Evolutionary conservation across 108 stramenopile genomes (phyloP).

Genomic region (Cyclostephanos invisitatus): DNA sequence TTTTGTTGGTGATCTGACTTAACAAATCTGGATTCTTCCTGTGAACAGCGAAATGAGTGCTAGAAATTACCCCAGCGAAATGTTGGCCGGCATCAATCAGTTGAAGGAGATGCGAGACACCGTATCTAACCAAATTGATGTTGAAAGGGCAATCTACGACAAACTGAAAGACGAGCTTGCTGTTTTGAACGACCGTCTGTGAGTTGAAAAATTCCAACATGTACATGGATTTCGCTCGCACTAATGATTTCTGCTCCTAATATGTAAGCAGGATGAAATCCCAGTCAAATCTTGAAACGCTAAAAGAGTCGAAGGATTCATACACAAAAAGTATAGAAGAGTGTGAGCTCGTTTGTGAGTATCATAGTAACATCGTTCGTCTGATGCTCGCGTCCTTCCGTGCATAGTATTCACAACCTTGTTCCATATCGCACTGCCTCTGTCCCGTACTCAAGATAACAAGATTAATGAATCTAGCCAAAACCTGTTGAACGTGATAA

Average conservation of each 20-base stretch:
- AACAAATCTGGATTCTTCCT: neutral
- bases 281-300: slow-evolving; percentile 4
- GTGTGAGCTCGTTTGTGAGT: slow-evolving; percentile 25
- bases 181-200: slow-evolving; percentile 11
- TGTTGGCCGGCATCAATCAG: slow-evolving; percentile 16
- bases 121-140: slow-evolving; percentile 7
- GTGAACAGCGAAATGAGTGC: neutral
- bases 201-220: neutral
- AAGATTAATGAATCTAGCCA: slow-evolving; percentile 86
- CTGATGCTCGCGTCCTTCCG: neutral
- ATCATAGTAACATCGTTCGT: neutral
- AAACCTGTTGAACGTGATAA: slow-evolving; percentile 81
- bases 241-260: too few species aligned
- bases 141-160: slow-evolving; percentile 5
- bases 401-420: neutral
- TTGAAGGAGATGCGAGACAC: slow-evolving; percentile 15
- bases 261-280: slow-evolving; percentile 15
- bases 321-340: slow-evolving; percentile 29
- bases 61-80: slow-evolving; percentile 15
- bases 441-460: too few species aligned
- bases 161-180: slow-evolving; percentile 20
- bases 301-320: slow-evolving; percentile 14
- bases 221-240: neutral
- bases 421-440: neutral
- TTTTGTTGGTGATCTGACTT: neutral